Conservation (phyloP, 2,329 filamentous ascomycete species). For the Plectosphaerella sp. region DNA sequence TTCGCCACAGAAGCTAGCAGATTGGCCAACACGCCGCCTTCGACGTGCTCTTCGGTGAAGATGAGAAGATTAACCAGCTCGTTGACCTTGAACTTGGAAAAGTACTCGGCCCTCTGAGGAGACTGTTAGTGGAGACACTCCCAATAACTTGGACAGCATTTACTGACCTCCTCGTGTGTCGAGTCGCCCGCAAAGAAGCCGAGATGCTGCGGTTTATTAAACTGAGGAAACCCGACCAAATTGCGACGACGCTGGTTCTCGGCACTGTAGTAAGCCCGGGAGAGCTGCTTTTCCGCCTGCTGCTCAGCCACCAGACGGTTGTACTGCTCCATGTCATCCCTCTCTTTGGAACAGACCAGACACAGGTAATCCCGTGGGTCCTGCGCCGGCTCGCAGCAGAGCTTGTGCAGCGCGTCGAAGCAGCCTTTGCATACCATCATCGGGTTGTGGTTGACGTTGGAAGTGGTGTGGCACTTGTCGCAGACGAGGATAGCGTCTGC, state of each 20-base stretch:
- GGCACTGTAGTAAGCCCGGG: slow-evolving; percentile 14
- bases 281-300: background rate
- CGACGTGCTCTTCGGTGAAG: slow-evolving; percentile 32
- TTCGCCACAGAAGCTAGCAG: slow-evolving; percentile 37
- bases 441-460: slow-evolving; percentile 12
- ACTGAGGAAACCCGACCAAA: slow-evolving; percentile 25
- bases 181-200: slow-evolving; percentile 28
- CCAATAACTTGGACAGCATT: background rate
- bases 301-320: background rate
- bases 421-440: slow-evolving; percentile 16
- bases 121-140: background rate
- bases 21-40: slow-evolving; percentile 35
- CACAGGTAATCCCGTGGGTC: slow-evolving; percentile 12
- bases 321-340: background rate
- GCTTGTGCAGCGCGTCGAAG: slow-evolving; percentile 17
- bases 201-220: slow-evolving; percentile 30
- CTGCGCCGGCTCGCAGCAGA: slow-evolving; percentile 15
- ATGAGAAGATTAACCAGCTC: slow-evolving; percentile 35
- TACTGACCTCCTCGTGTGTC: background rate
- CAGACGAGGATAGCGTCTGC: slow-evolving; percentile 11
- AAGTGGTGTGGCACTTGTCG: slow-evolving; percentile 14
- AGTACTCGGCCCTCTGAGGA: slow-evolving; percentile 32
- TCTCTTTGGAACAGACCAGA: slow-evolving; percentile 7
- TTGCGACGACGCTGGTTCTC: slow-evolving; percentile 24
- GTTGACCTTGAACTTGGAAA: slow-evolving; percentile 27